These are phyloP conservation scores for Xylaria scruposa DNA, from an alignment of 495 filamentous ascomycete species.

Conservation along the genomic window DNA sequence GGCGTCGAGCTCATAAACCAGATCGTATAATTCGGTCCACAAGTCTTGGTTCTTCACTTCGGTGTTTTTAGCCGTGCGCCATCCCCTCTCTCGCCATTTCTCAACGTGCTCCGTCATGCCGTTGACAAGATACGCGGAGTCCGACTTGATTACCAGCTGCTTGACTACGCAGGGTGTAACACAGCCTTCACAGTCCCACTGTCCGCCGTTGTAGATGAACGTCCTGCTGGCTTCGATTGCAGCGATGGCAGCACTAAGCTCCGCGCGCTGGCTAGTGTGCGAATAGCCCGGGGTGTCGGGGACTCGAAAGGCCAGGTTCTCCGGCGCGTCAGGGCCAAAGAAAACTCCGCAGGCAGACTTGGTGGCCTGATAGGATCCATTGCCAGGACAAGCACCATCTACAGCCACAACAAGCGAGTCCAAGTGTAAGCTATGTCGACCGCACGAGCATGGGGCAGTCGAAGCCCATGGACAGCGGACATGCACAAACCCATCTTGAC, in stretches of 20 bases:
- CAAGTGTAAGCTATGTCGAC: constrained; percentile 4
- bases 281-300: constrained; percentile 3
- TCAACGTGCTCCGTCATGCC: constrained; percentile 14
- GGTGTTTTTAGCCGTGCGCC: constrained; percentile 5
- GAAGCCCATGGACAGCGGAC: constrained; percentile 10
- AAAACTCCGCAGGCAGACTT: constrained; percentile 3
- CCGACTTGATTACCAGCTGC: constrained; percentile 19
- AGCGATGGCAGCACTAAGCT: constrained; percentile 4
- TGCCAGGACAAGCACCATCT: constrained; percentile 20
- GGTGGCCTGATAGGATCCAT: background rate
- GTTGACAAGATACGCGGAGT: constrained; percentile 19
- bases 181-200: constrained; percentile 4
- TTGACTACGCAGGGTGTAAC: background rate
- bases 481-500: background rate
- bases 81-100: constrained; percentile 12
- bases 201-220: constrained; percentile 13
- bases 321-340: background rate
- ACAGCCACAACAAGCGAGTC: constrained; percentile 21
- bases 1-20: background rate
- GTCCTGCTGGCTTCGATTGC: background rate
- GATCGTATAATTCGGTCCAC: constrained; percentile 1
- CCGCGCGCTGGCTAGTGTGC: constrained; percentile 20
- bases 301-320: constrained; percentile 12
- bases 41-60: constrained; percentile 20
- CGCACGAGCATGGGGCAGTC: background rate